Evolutionary conservation across 164 flowering plant species (phyloP).

Genomic region (Dillenia turbinata): DNA sequence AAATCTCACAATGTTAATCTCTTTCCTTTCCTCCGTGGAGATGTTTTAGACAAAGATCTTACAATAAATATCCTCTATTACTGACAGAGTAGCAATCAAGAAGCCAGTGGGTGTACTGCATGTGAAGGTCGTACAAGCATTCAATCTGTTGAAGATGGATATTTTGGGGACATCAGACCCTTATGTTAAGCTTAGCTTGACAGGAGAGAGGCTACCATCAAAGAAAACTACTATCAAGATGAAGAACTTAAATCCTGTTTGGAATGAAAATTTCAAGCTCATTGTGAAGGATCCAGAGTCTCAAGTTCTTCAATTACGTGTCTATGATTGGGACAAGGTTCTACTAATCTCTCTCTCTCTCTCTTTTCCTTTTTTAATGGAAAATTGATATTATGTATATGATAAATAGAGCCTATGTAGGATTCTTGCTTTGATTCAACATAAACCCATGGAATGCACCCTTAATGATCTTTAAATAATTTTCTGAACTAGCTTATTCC

Average conservation of each 20-base stretch:
- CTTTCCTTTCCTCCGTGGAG: neutral
- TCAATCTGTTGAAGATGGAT: slow-evolving; percentile 61
- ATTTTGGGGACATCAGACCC: slow-evolving; percentile 65
- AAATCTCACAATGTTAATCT: neutral
- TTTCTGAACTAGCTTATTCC: too few species aligned
- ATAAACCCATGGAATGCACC: too few species aligned
- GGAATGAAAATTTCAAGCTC: slow-evolving; percentile 66
- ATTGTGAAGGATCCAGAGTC: slow-evolving; percentile 53
- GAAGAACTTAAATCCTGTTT: slow-evolving; percentile 60
- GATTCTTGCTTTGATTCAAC: too few species aligned
- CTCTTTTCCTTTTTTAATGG: neutral
- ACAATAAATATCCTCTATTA: too few species aligned
- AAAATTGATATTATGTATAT: neutral
- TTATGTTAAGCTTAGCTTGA: slow-evolving; percentile 52
- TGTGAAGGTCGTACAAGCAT: slow-evolving; percentile 55
- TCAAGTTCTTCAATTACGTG: slow-evolving; percentile 48
- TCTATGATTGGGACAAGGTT: slow-evolving; percentile 66
- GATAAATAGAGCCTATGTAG: too few species aligned
- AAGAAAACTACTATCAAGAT: slow-evolving; percentile 58
- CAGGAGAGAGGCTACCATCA: slow-evolving; percentile 50
- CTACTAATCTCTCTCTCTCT: neutral
- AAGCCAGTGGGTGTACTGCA: slow-evolving; percentile 62
- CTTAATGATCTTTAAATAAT: too few species aligned
- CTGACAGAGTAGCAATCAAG: slow-evolving; percentile 21
- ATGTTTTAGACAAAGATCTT: too few species aligned